Evolutionary conservation across 495 filamentous ascomycete genomes (phyloP), one percentile per base, ranked within the genome.

Genomic region (Trichoderma reesei): DNA sequence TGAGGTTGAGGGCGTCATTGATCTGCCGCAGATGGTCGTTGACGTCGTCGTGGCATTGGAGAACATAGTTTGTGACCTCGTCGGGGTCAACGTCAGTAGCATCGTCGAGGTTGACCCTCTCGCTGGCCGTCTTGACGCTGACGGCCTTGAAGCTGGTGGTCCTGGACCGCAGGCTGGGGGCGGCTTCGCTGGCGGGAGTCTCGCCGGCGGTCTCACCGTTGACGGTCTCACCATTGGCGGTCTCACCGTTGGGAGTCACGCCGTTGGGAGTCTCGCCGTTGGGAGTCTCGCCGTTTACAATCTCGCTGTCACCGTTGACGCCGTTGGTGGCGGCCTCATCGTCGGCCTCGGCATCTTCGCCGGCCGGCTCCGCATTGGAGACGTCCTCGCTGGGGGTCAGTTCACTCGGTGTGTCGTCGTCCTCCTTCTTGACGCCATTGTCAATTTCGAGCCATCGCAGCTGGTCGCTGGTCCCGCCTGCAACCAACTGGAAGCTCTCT

Each of bases 371-470:
- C 44, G 18, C 44, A 18, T 18, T 48, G n/a, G 44, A 33, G 18
- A 26, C 20, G 20, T 33, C 9, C 8, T 56, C 51, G 26, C 31
- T 56, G 26, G 51, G 38, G 38, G 6, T 39, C 38, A 39, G 11
- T 39, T 39, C 38, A 39, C 38, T 39, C 6, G 38, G 38, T 11
- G 38, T 26, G 51, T 11, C 51, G 14, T 56, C 51, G 26, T 56
- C 26, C 20, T 31, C 10, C 51, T 56, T 56, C 26, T 31, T 56
- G 51, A n/a, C 9, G 51, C 51, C 26, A 6, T 34, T 34, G 26
- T 56, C 51, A 56, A 56, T 56, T 20, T 56, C 51, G 34, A 56
- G 51, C 51, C 51, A 56, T 33, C 51, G 51, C 20, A 56, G 51
- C 51, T 56, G 51, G 51, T 56, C 51, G 51, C 51, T 34, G 51